Evolutionary conservation across 208 protist species (phyloP).

Genomic region (Trypanosoma brucei): DNA sequence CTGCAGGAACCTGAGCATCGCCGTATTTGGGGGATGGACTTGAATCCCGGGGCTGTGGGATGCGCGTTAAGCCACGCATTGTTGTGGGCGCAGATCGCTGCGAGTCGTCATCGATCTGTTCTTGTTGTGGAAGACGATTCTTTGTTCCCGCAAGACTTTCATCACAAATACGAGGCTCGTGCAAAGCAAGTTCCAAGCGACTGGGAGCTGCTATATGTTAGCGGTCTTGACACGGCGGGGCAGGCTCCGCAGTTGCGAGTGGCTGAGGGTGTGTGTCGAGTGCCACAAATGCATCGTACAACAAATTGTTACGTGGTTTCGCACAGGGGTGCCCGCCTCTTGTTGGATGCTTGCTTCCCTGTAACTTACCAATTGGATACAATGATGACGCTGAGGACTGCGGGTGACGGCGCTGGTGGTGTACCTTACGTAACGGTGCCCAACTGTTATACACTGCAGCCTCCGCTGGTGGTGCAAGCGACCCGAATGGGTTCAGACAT

Average conservation of each 20-base stretch:
- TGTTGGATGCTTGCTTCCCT: slow-evolving; percentile 60
- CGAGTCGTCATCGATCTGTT: slow-evolving; percentile 21
- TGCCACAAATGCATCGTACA: slow-evolving; percentile 82
- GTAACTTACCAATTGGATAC: slow-evolving; percentile 85
- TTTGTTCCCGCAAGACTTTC: slow-evolving; percentile 36
- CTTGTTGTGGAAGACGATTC: slow-evolving; percentile 61
- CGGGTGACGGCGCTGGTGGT: neutral
- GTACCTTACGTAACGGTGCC: slow-evolving; percentile 47
- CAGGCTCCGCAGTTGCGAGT: slow-evolving; percentile 32
- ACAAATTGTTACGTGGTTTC: slow-evolving; percentile 79
- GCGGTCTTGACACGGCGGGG: slow-evolving; percentile 73
- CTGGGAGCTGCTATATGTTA: slow-evolving; percentile 82
- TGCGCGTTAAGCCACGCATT: slow-evolving; percentile 75
- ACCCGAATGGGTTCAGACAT: slow-evolving; percentile 74
- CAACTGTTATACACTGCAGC: slow-evolving; percentile 80
- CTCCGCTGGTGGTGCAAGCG: slow-evolving; percentile 63
- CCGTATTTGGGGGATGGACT: slow-evolving; percentile 84
- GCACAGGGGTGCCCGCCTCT: slow-evolving; percentile 41
- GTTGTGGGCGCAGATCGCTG: slow-evolving; percentile 65
- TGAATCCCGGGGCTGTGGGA: slow-evolving; percentile 69
- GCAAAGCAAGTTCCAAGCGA: slow-evolving; percentile 36
- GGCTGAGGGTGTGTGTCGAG: slow-evolving; percentile 44
- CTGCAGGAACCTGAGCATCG: slow-evolving; percentile 30
- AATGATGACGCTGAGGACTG: slow-evolving; percentile 71
- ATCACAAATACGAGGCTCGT: slow-evolving; percentile 22